Percentiles rank a stretch among this genome's conserved stretches.
These are phyloP conservation scores for Fusarium sp. DNA, from an alignment of 2,329 filamentous ascomycete species.

Conservation along the genomic window DNA sequence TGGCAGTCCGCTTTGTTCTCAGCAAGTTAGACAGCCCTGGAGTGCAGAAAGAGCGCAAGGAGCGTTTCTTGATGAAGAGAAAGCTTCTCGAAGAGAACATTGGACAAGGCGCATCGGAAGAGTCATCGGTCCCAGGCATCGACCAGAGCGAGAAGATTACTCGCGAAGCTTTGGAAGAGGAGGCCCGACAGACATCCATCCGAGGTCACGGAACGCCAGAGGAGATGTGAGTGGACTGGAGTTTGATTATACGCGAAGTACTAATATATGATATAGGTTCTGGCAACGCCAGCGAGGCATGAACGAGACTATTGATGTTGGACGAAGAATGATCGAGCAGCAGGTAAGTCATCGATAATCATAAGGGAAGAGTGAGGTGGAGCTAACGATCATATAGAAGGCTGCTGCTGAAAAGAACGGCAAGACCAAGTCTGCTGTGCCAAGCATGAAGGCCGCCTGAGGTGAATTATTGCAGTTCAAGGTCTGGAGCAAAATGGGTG, in stretches of 20 bases:
- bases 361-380: neutral
- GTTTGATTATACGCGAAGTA: neutral
- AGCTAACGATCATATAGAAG: conserved; percentile 26
- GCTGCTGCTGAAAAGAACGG: conserved; percentile 19
- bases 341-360: conserved; percentile 41
- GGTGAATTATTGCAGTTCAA: neutral
- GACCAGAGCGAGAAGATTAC: conserved; percentile 72
- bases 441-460: conserved; percentile 38
- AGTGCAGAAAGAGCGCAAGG: conserved; percentile 83
- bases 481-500: neutral
- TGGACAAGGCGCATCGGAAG: conserved; percentile 65
- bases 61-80: conserved; percentile 84
- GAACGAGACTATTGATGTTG: conserved; percentile 67
- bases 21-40: conserved; percentile 87
- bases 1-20: conserved; percentile 77
- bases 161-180: conserved; percentile 71
- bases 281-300: conserved; percentile 71
- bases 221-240: conserved; percentile 55
- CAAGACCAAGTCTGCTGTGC: conserved; percentile 28
- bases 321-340: conserved; percentile 65
- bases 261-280: conserved; percentile 57
- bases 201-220: conserved; percentile 62
- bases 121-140: conserved; percentile 58
- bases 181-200: conserved; percentile 63
- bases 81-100: conserved; percentile 80